Evolutionary conservation across 192 early-diverging fungal species (phyloP).

Genomic region (Thamnidium elegans): DNA sequence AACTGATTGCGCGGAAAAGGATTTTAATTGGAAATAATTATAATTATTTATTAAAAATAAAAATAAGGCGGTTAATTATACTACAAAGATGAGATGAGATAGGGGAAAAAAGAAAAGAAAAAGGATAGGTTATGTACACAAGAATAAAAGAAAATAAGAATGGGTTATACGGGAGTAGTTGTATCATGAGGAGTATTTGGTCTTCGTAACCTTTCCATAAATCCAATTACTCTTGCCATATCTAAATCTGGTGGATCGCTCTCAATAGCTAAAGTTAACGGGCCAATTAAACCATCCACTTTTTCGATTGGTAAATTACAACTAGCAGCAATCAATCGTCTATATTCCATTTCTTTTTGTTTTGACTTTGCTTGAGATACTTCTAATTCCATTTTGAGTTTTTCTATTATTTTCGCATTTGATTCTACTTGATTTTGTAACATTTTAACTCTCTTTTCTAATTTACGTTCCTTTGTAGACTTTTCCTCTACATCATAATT

Average conservation of each 20-base stretch:
- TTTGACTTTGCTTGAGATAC: slow-evolving; percentile 50
- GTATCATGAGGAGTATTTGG: too few species aligned
- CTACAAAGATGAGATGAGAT: too few species aligned
- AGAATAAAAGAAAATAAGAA: too few species aligned
- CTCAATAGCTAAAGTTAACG: slow-evolving; percentile 77
- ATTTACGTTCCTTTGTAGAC: background rate
- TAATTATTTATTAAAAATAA: background rate
- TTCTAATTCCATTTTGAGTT: slow-evolving; percentile 57
- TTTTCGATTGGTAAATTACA: slow-evolving; percentile 76
- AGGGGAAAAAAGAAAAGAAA: too few species aligned
- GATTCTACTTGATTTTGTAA: slow-evolving; percentile 38
- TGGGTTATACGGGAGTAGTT: too few species aligned
- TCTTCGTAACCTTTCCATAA: slow-evolving; percentile 39
- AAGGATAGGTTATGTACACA: too few species aligned
- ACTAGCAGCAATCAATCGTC: slow-evolving; percentile 81
- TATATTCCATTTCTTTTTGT: slow-evolving; percentile 74
- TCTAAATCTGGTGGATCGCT: slow-evolving; percentile 57
- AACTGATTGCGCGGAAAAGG: slow-evolving; percentile 26
- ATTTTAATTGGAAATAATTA: slow-evolving; percentile 24
- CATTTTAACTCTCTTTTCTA: slow-evolving; percentile 28
- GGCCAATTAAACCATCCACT: slow-evolving; percentile 75
- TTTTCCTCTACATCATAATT: slow-evolving; percentile 9
- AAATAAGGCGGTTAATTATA: too few species aligned
- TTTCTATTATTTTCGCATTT: slow-evolving; percentile 39
- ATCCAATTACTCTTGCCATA: slow-evolving; percentile 41